Evolutionary conservation across 306 rosid species (phyloP), one percentile per base, ranked within the genome.

Genomic region (Quercus robur): DNA sequence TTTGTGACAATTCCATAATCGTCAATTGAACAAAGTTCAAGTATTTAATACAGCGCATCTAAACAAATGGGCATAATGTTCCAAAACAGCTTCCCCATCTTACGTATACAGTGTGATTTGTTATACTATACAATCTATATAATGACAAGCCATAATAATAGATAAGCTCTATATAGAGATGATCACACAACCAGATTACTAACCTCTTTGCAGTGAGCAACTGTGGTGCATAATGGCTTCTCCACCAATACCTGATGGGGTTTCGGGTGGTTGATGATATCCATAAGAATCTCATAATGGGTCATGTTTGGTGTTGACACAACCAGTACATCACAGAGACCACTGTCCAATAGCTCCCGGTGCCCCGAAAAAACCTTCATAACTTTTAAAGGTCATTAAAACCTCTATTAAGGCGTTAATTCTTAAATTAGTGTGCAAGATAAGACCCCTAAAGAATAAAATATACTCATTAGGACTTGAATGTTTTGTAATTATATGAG

Each of bases 261-360:
- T 84, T 88, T 92, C 26, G 94, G 84, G 79, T 93, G 91, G 66
- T 83, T 85, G 88, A 94, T 93, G 80, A 93, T 91, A 75, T 93
- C 99, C 97, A 94, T 91, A 6, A 94, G 88, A 68, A 94, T 93
- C 75, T 78, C 84, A 84, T 94, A 81, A 75, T 94, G 99, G 59
- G 99, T 94, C 99, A 94, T 93, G 79, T 94, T 94, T 77, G 99
- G 99, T 78, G 89, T 80, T 8, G 99, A 90, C 57, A 94, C 92
- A 52, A 94, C 91, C 87, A 94, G 75, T 62, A 89, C 97, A 88
- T 94, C 97, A 75, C 99, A 94, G 11, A 90, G 78, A 78, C 84
- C 90, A 75, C 97, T 91, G 62, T 90, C 89, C 85, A 94, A 77
- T 56, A 94, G 89, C 84, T 92, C 90, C 83, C 81, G 84, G 87